Percentiles rank a stretch among this genome's conserved stretches.
These are phyloP conservation scores for Guadua angustifolia DNA, from an alignment of 176 grass and related monocot species.

Conservation along the genomic window DNA sequence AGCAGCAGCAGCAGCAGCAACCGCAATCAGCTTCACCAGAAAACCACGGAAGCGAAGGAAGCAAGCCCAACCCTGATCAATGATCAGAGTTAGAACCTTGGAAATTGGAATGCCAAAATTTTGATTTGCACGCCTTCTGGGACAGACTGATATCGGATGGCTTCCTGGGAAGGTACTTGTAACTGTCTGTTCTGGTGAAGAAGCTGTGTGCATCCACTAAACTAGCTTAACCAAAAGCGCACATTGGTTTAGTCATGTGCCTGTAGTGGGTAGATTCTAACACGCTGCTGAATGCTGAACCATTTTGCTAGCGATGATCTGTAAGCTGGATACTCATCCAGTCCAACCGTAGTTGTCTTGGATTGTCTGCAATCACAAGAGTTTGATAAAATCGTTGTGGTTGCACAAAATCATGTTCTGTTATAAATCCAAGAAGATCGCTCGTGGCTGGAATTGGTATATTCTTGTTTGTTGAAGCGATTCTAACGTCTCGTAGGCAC, in stretches of 20 bases:
- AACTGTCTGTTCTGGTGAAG: conserved; percentile 37
- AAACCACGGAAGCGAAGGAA: conserved; percentile 47
- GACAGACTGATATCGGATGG: conserved; percentile 33
- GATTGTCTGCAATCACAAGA: conserved; percentile 6
- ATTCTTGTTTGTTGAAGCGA: background rate
- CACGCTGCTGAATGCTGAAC: background rate
- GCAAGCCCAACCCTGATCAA: conserved; percentile 36
- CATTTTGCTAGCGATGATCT: conserved; percentile 32
- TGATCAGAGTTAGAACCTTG: conserved; percentile 11
- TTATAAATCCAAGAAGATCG: background rate
- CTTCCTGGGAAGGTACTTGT: conserved; percentile 27
- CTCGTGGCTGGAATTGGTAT: background rate
- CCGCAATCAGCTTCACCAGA: conserved; percentile 55
- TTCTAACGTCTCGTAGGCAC: no score
- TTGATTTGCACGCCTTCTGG: conserved; percentile 29
- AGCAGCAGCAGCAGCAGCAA: conserved; percentile 58
- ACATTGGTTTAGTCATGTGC: conserved; percentile 18
- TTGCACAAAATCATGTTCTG: background rate
- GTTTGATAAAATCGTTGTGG: background rate
- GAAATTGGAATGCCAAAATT: conserved; percentile 11
- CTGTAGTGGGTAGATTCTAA: conserved; percentile 37
- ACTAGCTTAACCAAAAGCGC: conserved; percentile 23
- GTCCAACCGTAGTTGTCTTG: background rate
- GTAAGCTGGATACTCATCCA: background rate
- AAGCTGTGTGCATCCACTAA: conserved; percentile 4